phyloP scores from a whole-genome alignment of 495 filamentous ascomycete species.

The Hyaloscypha bicolor region DNA sequence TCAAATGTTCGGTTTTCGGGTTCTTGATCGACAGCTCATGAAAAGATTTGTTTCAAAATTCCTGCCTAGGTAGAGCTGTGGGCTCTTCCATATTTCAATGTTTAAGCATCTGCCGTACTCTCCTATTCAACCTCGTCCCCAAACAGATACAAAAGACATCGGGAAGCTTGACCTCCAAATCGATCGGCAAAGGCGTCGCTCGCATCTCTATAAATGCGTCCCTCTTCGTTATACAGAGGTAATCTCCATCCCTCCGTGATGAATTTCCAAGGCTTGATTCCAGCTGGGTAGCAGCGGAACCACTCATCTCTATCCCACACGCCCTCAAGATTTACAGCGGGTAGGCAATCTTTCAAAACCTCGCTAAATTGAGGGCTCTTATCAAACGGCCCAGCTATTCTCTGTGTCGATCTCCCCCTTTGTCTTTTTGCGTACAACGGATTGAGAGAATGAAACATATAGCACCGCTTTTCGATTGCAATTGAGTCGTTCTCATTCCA shows the following conservation, averaged over 20 bases:
- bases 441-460: neutral
- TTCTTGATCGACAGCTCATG: no score
- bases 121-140: no score
- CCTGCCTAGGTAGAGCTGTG: no score
- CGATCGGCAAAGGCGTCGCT: neutral
- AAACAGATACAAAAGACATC: neutral
- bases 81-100: no score
- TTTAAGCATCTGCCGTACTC: no score
- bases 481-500: neutral
- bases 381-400: no score
- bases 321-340: neutral
- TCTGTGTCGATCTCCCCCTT: no score
- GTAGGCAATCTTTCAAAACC: neutral
- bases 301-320: neutral
- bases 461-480: neutral
- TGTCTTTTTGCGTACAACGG: neutral
- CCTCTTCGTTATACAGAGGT: neutral
- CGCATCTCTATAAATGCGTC: neutral
- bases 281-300: neutral
- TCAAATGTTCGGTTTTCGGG: no score
- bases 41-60: no score
- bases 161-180: neutral
- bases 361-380: neutral
- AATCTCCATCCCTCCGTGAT: neutral
- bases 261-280: neutral